A percentile compares a stretch with the other conserved stretches of the same genome.
phyloP scores from a whole-genome alignment of 2,329 filamentous ascomycete species.

The Lasiodiplodia sp. region DNA sequence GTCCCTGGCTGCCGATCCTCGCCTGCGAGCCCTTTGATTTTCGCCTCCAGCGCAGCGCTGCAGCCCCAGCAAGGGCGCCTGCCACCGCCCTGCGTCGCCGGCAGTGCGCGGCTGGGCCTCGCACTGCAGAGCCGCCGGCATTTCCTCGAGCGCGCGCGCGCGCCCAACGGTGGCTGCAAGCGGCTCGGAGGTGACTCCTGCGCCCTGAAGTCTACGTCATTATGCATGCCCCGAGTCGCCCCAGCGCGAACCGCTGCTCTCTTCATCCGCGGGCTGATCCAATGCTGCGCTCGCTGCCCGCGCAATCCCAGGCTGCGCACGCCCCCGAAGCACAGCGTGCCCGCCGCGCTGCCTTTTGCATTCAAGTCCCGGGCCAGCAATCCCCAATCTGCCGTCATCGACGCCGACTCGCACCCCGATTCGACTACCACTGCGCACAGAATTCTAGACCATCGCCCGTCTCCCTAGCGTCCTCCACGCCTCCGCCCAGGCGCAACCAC shows the following conservation, averaged over 20 bases:
- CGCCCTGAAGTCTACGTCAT: conserved; percentile 18
- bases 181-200: conserved; percentile 18
- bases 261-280: not conserved
- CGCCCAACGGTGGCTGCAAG: not conserved
- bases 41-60: conserved; percentile 9
- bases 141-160: not conserved
- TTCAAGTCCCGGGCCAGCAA: conserved; percentile 6
- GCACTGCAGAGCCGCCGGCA: not conserved
- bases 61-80: conserved; percentile 12
- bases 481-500: conserved; percentile 20
- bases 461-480: conserved; percentile 26
- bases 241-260: conserved; percentile 2
- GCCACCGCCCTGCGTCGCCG: conserved; percentile 11
- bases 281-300: conserved; percentile 8
- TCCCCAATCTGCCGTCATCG: conserved; percentile 24
- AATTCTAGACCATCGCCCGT: conserved; percentile 27
- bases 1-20: conserved; percentile 24
- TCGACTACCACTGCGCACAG: conserved; percentile 17
- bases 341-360: conserved; percentile 10
- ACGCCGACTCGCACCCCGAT: conserved; percentile 16
- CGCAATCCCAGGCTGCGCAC: conserved; percentile 9
- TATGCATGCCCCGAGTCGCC: not conserved
- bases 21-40: conserved; percentile 11
- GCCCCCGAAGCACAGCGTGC: conserved; percentile 8
- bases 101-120: not conserved